Conservation (phyloP, 2,329 filamentous ascomycete genomes). For the Chaetomiaceae sp. region DNA sequence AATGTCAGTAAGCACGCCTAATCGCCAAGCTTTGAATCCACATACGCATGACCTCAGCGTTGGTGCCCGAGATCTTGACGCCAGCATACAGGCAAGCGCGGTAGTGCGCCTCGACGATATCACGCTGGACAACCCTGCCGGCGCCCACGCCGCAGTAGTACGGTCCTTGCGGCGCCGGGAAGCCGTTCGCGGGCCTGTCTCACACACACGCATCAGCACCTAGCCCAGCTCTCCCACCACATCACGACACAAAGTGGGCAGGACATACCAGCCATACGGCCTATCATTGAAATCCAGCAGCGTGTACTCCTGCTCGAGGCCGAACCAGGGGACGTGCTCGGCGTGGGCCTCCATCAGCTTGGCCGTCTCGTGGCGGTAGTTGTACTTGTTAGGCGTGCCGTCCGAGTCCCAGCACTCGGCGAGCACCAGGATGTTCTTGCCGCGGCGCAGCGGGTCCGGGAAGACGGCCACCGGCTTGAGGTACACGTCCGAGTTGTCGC, state of each 20-base stretch:
- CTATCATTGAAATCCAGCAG: conserved; percentile 78
- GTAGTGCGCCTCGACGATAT: conserved; percentile 87
- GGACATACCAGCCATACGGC: conserved; percentile 81
- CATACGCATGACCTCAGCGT: conserved; percentile 65
- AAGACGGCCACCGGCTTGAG: conserved; percentile 75
- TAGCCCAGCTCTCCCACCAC: neutral
- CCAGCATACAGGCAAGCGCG: conserved; percentile 73
- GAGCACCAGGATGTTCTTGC: conserved; percentile 61
- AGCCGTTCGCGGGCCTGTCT: conserved; percentile 31
- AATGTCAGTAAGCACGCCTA: neutral
- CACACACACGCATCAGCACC: neutral
- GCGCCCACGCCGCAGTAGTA: conserved; percentile 98
- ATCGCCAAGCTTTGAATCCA: neutral
- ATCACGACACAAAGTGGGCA: neutral
- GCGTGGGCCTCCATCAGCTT: conserved; percentile 86
- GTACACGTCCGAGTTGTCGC: conserved; percentile 97
- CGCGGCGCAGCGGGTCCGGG: conserved; percentile 36
- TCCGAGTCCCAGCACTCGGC: conserved; percentile 74
- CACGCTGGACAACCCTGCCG: conserved; percentile 95
- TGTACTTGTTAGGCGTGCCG: conserved; percentile 92
- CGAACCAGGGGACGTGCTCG: conserved; percentile 88
- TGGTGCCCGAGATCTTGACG: conserved; percentile 94
- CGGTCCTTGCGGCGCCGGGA: conserved; percentile 74
- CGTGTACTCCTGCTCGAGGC: conserved; percentile 89
- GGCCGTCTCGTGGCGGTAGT: conserved; percentile 87